Evolutionary conservation across 2,329 filamentous ascomycete species (phyloP).

Genomic region (Fusarium acutatum): DNA sequence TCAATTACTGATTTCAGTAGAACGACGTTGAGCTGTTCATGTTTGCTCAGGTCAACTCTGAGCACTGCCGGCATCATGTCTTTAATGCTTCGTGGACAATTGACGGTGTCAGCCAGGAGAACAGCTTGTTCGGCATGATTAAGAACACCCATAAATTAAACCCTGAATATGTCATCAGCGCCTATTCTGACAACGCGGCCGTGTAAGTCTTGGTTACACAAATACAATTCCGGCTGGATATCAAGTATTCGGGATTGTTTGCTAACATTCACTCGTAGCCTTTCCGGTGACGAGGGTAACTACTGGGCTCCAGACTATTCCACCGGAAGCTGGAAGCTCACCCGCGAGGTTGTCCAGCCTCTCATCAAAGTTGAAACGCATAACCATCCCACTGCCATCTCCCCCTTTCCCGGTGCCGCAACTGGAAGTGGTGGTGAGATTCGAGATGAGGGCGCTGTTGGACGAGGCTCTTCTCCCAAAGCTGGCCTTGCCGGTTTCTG

Average conservation of each 20-base stretch:
- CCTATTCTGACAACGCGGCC: constrained; percentile 98
- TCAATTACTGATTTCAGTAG: constrained; percentile 35
- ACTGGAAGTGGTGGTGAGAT: constrained; percentile 97
- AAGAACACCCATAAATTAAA: constrained; percentile 89
- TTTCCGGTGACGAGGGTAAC: constrained; percentile 52
- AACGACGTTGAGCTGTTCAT: constrained; percentile 96
- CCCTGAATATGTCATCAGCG: constrained; percentile 86
- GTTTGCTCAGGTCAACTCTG: constrained; percentile 99
- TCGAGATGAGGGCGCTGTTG: constrained; percentile 92
- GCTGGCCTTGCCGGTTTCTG: constrained; percentile 92
- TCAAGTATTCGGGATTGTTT: neutral
- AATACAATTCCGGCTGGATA: neutral
- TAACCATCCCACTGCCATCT: constrained; percentile 96
- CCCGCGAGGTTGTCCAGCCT: constrained; percentile 86
- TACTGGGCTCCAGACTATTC: constrained; percentile 88
- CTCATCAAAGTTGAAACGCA: constrained; percentile 97
- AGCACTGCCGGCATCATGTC: constrained; percentile 87
- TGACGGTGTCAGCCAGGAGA: constrained; percentile 80
- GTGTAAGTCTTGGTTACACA: constrained; percentile 57
- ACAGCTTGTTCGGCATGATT: constrained; percentile 95
- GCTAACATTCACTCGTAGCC: constrained; percentile 17
- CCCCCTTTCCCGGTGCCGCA: constrained; percentile 89
- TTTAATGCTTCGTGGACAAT: constrained; percentile 98
- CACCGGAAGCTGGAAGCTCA: constrained; percentile 87
- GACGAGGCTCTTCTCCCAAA: constrained; percentile 90